A percentile compares a stretch with the other conserved stretches of the same genome.
These are phyloP conservation scores for Marsdenia floribunda DNA, from an alignment of 257 asterid genomes.

Conservation along the genomic window DNA sequence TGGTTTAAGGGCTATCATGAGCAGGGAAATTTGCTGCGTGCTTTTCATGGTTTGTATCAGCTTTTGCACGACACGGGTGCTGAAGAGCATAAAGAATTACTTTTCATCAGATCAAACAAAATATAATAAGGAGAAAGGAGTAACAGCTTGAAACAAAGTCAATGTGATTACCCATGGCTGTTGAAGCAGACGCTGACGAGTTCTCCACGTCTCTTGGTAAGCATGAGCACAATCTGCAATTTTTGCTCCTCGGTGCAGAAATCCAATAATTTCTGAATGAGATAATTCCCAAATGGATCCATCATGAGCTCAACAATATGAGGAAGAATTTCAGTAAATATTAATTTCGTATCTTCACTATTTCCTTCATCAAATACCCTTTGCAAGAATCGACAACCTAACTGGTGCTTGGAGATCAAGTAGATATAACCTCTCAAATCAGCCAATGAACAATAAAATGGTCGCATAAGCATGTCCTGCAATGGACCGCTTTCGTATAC, in stretches of 20 bases:
- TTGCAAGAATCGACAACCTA: constrained; percentile 40
- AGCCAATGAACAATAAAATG: constrained; percentile 7
- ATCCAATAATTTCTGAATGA: constrained; percentile 40
- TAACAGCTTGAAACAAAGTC: neutral
- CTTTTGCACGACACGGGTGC: constrained; percentile 45
- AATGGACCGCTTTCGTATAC: constrained; percentile 1
- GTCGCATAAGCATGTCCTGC: constrained; percentile 6
- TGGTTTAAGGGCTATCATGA: constrained; percentile 34
- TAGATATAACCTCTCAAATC: constrained; percentile 22
- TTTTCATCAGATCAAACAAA: neutral
- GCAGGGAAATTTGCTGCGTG: constrained; percentile 31
- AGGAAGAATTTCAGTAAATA: constrained; percentile 30
- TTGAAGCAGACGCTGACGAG: constrained; percentile 25
- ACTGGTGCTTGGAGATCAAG: constrained; percentile 32
- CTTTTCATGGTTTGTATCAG: constrained; percentile 30
- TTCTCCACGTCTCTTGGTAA: constrained; percentile 27
- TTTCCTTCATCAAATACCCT: constrained; percentile 33
- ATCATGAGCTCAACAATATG: constrained; percentile 30
- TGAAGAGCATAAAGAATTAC: constrained; percentile 10
- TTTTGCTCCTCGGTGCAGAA: constrained; percentile 42
- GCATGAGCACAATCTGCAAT: constrained; percentile 24
- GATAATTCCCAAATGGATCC: constrained; percentile 40
- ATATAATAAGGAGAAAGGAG: neutral
- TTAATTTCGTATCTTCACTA: constrained; percentile 25
- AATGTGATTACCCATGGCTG: constrained; percentile 33